Percentiles rank a stretch among this genome's conserved stretches.
phyloP scores from a whole-genome alignment of 345 rosid species.

The Ceriops decandra region DNA sequence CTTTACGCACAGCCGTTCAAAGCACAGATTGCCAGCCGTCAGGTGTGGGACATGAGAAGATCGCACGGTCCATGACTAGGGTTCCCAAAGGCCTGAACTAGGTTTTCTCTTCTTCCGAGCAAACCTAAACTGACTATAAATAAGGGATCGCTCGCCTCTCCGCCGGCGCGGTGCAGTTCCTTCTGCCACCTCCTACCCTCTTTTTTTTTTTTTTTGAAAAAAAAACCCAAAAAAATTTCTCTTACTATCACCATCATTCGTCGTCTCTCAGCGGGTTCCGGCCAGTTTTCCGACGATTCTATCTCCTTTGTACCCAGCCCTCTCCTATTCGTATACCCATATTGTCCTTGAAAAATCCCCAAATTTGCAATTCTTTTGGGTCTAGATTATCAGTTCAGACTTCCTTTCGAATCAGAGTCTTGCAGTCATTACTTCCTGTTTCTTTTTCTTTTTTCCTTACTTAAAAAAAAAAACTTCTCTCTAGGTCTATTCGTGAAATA shows the following conservation, averaged over 20 bases:
- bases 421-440: no score
- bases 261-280: slow-evolving; percentile 25
- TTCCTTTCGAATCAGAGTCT: not conserved
- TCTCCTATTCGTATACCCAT: slow-evolving; percentile 13
- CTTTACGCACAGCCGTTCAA: not conserved
- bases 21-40: not conserved
- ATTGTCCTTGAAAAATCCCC: not conserved
- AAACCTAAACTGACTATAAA: slow-evolving; percentile 25
- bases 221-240: slow-evolving; percentile 24
- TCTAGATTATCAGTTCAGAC: not conserved
- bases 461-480: not conserved
- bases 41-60: not conserved
- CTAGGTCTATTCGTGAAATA: slow-evolving; percentile 13
- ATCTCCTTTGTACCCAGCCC: slow-evolving; percentile 21
- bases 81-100: slow-evolving; percentile 2
- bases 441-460: not conserved
- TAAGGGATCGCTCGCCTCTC: slow-evolving; percentile 1
- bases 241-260: slow-evolving; percentile 15
- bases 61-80: slow-evolving; percentile 23
- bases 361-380: not conserved
- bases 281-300: slow-evolving; percentile 37
- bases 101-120: slow-evolving; percentile 28
- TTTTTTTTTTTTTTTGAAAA: not conserved
- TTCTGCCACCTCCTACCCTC: slow-evolving; percentile 44
- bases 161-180: slow-evolving; percentile 48